A percentile compares a stretch with the other conserved stretches of the same genome.
Conservation (phyloP, 2,329 filamentous ascomycete species). For the Colletotrichum limetticola region DNA sequence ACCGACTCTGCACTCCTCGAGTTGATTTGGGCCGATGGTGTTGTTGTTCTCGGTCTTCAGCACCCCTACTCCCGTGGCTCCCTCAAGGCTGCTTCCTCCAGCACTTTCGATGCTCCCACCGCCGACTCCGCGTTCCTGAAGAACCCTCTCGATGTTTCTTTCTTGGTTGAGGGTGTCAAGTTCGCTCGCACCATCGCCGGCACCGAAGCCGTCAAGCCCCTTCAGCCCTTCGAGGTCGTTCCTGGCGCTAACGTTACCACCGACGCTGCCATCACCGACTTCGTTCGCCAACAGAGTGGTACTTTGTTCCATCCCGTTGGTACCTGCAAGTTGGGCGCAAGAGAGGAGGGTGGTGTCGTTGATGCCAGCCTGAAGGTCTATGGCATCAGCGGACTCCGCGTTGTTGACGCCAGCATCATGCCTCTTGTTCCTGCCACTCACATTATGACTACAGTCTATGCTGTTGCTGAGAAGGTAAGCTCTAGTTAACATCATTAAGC, state of each 20-base stretch:
- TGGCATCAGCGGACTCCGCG: constrained; percentile 41
- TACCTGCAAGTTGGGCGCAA: constrained; percentile 47
- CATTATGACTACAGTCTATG: constrained; percentile 48
- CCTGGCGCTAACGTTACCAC: constrained; percentile 29
- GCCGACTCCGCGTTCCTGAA: constrained; percentile 52
- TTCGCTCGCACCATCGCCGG: constrained; percentile 46
- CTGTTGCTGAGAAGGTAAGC: constrained; percentile 46
- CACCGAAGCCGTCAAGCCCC: constrained; percentile 12
- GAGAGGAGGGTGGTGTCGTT: constrained; percentile 44
- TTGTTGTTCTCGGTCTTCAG: constrained; percentile 45
- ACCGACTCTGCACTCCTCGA: constrained; percentile 41
- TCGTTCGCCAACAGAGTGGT: constrained; percentile 19
- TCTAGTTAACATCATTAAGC: accelerated
- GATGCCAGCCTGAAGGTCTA: constrained; percentile 44
- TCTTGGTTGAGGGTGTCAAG: constrained; percentile 43
- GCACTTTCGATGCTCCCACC: constrained; percentile 47
- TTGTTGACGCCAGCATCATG: constrained; percentile 45
- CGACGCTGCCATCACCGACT: constrained; percentile 23
- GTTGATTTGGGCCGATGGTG: constrained; percentile 46
- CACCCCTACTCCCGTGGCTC: constrained; percentile 53
- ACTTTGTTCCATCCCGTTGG: constrained; percentile 50
- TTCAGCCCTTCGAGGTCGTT: constrained; percentile 28
- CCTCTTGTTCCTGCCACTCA: constrained; percentile 44
- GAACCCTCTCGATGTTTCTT: constrained; percentile 50
- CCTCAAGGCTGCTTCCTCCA: constrained; percentile 48